A percentile compares a stretch with the other conserved stretches of the same genome.
Evolutionary conservation across 192 early-diverging fungal genomes (phyloP).

Genomic region (Coemansia sp.): DNA sequence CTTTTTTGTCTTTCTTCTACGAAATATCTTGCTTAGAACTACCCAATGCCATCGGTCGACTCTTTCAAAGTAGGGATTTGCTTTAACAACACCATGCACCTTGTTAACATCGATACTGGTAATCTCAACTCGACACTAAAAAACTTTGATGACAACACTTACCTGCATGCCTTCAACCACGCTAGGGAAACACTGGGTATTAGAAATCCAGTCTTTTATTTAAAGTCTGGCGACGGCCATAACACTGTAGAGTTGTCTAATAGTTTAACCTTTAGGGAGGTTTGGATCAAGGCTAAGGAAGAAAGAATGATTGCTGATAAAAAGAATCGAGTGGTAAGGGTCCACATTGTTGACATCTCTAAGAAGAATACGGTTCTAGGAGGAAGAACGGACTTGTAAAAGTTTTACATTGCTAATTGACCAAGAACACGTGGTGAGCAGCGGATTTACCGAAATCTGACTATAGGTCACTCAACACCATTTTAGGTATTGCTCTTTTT

Average conservation of each 20-base stretch:
- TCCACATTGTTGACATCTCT: background rate
- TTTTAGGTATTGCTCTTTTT: background rate
- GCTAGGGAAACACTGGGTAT: background rate
- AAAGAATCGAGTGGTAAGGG: background rate
- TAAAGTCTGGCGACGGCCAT: background rate
- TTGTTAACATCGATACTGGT: background rate
- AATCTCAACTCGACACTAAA: background rate
- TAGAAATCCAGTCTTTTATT: background rate
- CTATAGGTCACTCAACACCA: background rate
- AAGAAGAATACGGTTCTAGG: background rate
- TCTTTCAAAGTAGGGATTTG: background rate
- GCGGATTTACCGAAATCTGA: background rate
- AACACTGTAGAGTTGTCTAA: background rate
- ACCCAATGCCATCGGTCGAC: background rate
- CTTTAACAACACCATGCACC: background rate
- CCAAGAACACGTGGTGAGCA: background rate
- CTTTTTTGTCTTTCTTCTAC: background rate
- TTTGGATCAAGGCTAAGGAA: background rate
- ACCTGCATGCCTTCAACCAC: background rate
- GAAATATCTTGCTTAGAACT: background rate
- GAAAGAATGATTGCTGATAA: background rate
- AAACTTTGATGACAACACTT: background rate
- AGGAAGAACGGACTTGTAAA: background rate
- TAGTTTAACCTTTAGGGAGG: background rate
- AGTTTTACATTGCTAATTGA: background rate